Conservation (phyloP, 1,139 yeast species). For the Eremothecium sinecaudum region DNA sequence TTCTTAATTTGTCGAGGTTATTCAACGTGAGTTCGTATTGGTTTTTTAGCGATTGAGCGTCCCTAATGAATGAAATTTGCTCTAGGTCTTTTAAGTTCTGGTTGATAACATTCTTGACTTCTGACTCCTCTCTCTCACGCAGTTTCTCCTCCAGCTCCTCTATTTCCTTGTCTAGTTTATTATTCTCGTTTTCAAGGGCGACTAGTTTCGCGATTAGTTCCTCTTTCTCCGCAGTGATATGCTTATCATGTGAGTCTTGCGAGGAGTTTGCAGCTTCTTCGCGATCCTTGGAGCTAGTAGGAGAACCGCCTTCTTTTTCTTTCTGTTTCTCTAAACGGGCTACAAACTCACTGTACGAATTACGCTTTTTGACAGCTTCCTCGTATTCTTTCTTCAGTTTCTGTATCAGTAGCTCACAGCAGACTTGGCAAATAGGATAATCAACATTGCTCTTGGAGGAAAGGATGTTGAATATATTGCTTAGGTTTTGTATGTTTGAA, state of each 20-base stretch:
- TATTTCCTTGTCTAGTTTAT: constrained; percentile 35
- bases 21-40: constrained; percentile 52
- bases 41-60: constrained; percentile 52
- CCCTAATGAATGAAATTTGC: constrained; percentile 39
- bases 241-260: constrained; percentile 32
- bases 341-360: constrained; percentile 62
- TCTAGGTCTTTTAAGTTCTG: constrained; percentile 48
- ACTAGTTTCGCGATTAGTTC: constrained; percentile 30
- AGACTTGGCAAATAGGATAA: constrained; percentile 81
- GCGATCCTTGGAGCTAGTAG: constrained; percentile 1
- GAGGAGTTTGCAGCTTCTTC: constrained; percentile 9
- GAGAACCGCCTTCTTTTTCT: constrained; percentile 35
- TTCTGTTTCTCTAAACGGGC: constrained; percentile 55
- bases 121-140: constrained; percentile 34
- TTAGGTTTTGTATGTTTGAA: constrained; percentile 39
- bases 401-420: constrained; percentile 60
- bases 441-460: constrained; percentile 71
- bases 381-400: constrained; percentile 65
- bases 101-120: constrained; percentile 37
- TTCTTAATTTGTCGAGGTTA: constrained; percentile 60
- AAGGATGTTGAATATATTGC: constrained; percentile 55
- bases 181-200: constrained; percentile 33
- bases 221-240: constrained; percentile 33
- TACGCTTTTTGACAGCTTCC: constrained; percentile 68
- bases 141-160: constrained; percentile 38